A percentile compares a stretch with the other conserved stretches of the same genome.
Conservation (phyloP, 768 basidiomycete species). For the Tephrocybe rancida region DNA sequence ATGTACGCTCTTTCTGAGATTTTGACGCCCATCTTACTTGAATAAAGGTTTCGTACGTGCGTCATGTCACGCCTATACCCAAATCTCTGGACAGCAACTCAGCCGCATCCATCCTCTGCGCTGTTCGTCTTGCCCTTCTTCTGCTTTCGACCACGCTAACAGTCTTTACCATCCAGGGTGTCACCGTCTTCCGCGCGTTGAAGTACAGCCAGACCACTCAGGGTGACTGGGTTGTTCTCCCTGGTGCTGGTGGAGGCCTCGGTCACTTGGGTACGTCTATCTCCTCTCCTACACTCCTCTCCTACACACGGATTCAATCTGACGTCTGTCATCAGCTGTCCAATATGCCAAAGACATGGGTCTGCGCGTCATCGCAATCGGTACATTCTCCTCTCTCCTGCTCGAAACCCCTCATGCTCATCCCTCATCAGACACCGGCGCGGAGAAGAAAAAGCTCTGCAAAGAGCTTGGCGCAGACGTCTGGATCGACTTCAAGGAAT, state of each 20-base stretch:
- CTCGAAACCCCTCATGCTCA: not conserved
- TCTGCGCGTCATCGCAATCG: conserved; percentile 78
- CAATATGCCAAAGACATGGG: conserved; percentile 84
- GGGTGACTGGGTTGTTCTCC: conserved; percentile 77
- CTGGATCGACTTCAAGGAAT: conserved; percentile 78
- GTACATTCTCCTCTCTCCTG: conserved; percentile 24
- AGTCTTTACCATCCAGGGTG: conserved; percentile 46
- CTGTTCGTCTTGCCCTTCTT: conserved; percentile 40
- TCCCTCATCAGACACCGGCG: conserved; percentile 61
- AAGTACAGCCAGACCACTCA: conserved; percentile 67
- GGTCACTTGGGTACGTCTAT: conserved; percentile 67
- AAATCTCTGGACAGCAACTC: conserved; percentile 62
- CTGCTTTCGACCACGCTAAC: conserved; percentile 11
- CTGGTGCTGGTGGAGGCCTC: conserved; percentile 81
- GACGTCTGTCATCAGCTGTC: conserved; percentile 55
- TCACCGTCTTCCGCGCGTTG: conserved; percentile 86
- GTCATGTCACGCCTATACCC: conserved; percentile 81
- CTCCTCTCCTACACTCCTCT: not conserved
- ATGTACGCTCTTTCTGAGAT: conserved; percentile 15
- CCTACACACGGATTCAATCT: not conserved
- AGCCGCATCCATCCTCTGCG: conserved; percentile 79
- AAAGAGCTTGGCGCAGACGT: conserved; percentile 49
- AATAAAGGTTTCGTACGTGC: conserved; percentile 64
- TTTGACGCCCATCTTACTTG: not conserved
- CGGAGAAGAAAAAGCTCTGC: conserved; percentile 53